Base-by-base conservation (phyloP, 2,329 filamentous ascomycete species). In the Colletotrichum kahawae region DNA sequence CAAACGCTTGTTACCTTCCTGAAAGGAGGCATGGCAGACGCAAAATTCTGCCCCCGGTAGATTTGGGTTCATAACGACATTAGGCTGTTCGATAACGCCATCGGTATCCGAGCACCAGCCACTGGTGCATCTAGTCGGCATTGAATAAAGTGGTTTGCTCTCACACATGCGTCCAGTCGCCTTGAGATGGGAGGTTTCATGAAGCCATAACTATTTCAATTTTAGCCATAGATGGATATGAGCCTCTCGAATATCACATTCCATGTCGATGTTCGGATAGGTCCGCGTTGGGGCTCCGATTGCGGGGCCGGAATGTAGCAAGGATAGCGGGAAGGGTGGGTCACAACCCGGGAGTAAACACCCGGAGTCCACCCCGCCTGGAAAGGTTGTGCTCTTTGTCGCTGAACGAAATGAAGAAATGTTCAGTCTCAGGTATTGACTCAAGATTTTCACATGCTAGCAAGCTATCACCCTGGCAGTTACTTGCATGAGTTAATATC, bases 61-160 rank as follows among this genome's bases (percentile, higher is more conserved):
- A 34, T 63, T 38, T 72, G 64, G 69, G 63, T 59, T 75, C 21
- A 75, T 75, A 71, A 72, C 72, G 69, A 75, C 72, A 75, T 75
- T 34, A 27, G 27, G 56, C 57, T 54, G 21, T 56, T 38, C 33
- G 33, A 75, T 75, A 72, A 59, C 72, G 72, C 72, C 48, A 75
- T 75, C 69, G 27, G 48, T 29, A 43, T 16, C 69, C 43, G 18
- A 43, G 33, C 21, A 48, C n/a, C 56, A 62, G 56, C 56, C 57
- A 60, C 27, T 21, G 24, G 6, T 63, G 24, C 34, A 33, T 7
- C 4, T 18, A n/a, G 3, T 38, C 31, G 33, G 60, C 29, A 18
- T 21, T 27, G 1, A 24, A 21, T 21, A 48, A 2, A 1, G 5
- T 51, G 43, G 43, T 0, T 51, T 24, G n/a, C 43, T 13, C n/a